Percentiles rank a stretch among this genome's conserved stretches.
phyloP scores from a whole-genome alignment of 108 stramenopile genomes.

The Stephanodiscus triporus region DNA sequence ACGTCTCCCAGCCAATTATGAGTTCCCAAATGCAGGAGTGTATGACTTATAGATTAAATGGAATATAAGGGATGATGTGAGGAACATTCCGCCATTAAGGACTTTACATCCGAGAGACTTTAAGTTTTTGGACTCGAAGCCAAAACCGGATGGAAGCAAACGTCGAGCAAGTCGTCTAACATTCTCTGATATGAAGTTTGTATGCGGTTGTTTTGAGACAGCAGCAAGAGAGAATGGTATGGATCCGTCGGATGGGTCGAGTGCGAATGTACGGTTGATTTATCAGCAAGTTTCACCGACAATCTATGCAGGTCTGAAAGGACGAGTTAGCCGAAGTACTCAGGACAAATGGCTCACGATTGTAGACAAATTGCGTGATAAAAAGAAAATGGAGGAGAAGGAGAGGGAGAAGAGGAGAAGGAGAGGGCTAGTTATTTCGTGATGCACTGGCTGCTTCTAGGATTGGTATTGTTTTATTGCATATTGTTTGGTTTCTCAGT shows the following conservation, averaged over 20 bases:
- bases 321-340: background rate
- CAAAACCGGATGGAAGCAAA: background rate
- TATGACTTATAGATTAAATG: background rate
- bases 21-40: background rate
- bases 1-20: background rate
- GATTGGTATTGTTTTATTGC: no score
- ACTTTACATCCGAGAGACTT: slow-evolving; percentile 1
- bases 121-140: slow-evolving; percentile 1
- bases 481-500: no score
- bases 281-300: background rate
- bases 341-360: background rate
- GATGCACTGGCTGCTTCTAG: no score
- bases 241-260: background rate
- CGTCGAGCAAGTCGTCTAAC: background rate
- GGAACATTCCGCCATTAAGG: slow-evolving; percentile 2
- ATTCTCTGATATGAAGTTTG: background rate
- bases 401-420: no score
- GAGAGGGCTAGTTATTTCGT: no score
- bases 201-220: background rate
- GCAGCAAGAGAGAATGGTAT: background rate
- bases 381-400: background rate
- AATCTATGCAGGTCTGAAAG: background rate
- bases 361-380: background rate
- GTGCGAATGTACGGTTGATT: background rate
- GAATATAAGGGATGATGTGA: background rate